A percentile compares a stretch with the other conserved stretches of the same genome.
phyloP scores from a whole-genome alignment of 2,329 filamentous ascomycete genomes.

The Apiospora marii region DNA sequence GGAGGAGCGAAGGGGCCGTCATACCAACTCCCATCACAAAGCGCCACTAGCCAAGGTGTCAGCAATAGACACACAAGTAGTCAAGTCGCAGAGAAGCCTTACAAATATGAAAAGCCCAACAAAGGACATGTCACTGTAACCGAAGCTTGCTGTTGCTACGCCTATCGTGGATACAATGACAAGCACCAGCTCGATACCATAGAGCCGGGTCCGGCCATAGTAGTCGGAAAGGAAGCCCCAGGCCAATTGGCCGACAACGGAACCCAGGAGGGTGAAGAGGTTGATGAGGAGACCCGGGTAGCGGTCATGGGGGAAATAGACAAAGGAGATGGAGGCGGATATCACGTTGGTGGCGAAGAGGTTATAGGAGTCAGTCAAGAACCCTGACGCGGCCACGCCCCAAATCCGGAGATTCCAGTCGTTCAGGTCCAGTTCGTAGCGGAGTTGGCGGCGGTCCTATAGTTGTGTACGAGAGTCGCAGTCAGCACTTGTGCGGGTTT shows the following conservation, averaged over 20 bases:
- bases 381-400: constrained; percentile 63
- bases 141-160: constrained; percentile 59
- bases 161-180: constrained; percentile 66
- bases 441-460: constrained; percentile 59
- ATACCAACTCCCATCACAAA: constrained; percentile 62
- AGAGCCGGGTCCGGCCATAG: constrained; percentile 62
- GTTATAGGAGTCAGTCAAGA: constrained; percentile 63
- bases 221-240: constrained; percentile 63
- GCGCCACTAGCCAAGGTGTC: constrained; percentile 49
- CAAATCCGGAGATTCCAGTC: constrained; percentile 63
- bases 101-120: constrained; percentile 59
- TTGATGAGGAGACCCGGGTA: constrained; percentile 54
- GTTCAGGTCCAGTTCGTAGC: constrained; percentile 62
- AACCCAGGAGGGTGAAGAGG: constrained; percentile 60
- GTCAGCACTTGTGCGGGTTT: constrained; percentile 24
- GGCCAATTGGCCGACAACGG: constrained; percentile 59
- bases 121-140: constrained; percentile 58
- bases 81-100: constrained; percentile 26
- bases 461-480: constrained; percentile 15
- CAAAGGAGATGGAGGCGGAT: constrained; percentile 59
- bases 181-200: constrained; percentile 63
- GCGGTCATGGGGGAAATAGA: constrained; percentile 57
- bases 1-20: not conserved
- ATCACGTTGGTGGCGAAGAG: constrained; percentile 64
- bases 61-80: not conserved